Base-by-base conservation (phyloP, 768 basidiomycete genomes). In the Amanita molliuscula region DNA sequence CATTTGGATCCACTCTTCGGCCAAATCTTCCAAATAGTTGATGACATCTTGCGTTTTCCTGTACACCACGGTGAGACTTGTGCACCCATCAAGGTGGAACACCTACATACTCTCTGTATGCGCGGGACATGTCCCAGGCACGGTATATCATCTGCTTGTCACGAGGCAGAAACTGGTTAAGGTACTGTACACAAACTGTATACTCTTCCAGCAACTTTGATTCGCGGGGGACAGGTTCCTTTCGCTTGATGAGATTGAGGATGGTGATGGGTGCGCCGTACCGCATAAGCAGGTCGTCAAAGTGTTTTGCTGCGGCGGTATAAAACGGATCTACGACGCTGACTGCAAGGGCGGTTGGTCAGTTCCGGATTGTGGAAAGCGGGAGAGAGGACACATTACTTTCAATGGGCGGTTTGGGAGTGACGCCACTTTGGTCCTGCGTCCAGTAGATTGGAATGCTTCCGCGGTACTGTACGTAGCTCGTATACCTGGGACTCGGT, bases 361-460 rank as follows among this genome's bases (percentile, higher is more conserved):
- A 28, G 11, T 46, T 47, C 25, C 46, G 41, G 34, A 16, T 23
- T n/a, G 49, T 51, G 53, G 45, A 54, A 23, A 40, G 31, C 36
- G 26, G 9, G 18, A 44, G 28, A 10, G 21, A n/a, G 33, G 15
- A 23, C 3, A 66, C 86, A 55, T 53, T 53, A 97, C 94, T 92
- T 68, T 97, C 91, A 37, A 99, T 96, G 2, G 94, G 95, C 2
- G 96, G 96, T 55, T 85, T 83, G 0, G 92, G 88, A n/a, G 72
- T 84, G 80, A 95, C 91, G 47, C 81, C 82, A 40, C 79, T 89
- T 1, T 81, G 82, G 54, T 98, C 96, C 62, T 99, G 95, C 10
- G 88, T 88, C 96, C 96, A 99, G 61, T 87, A 93, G 3, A 98
- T 74, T 0, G 96, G 96, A 31, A 99, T 97, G 53, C 90, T 93